Evolutionary conservation across 441 rosid genomes (phyloP).

Genomic region (Brassica balearica): DNA sequence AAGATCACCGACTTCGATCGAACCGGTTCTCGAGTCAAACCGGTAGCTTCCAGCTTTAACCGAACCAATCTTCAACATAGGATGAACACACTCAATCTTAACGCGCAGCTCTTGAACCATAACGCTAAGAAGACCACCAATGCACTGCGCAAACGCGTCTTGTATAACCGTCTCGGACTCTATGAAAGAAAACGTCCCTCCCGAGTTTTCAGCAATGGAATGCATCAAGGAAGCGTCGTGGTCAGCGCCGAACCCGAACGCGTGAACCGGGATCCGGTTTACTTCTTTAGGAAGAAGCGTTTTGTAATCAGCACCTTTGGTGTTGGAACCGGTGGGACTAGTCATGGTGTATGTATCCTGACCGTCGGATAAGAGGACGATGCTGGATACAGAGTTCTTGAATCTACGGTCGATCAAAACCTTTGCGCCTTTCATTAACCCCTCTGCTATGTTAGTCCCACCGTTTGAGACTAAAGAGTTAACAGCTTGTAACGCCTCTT

Average conservation of each 20-base stretch:
- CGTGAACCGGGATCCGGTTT: conserved; percentile 65
- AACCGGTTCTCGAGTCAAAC: conserved; percentile 53
- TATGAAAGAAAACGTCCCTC: conserved; percentile 79
- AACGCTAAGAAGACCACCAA: conserved; percentile 79
- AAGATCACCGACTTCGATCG: conserved; percentile 65
- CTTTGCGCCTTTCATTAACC: conserved; percentile 68
- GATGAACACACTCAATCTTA: conserved; percentile 54
- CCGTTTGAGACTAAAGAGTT: conserved; percentile 67
- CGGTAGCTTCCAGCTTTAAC: conserved; percentile 73
- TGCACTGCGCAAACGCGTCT: conserved; percentile 86
- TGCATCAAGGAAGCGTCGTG: conserved; percentile 80
- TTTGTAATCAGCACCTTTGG: conserved; percentile 46
- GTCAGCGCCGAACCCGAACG: conserved; percentile 76
- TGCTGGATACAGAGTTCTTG: conserved; percentile 71
- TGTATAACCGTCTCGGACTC: conserved; percentile 79
- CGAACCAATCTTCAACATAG: conserved; percentile 48
- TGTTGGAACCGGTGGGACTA: conserved; percentile 42
- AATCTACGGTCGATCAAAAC: conserved; percentile 59
- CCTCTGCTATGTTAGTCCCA: conserved; percentile 81
- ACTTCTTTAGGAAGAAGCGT: conserved; percentile 66
- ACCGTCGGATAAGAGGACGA: conserved; percentile 73
- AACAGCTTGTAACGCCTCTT: conserved; percentile 68
- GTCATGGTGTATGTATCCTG: conserved; percentile 70
- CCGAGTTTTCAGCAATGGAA: conserved; percentile 64
- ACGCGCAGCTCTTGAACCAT: conserved; percentile 69